Evolutionary conservation across 2,329 filamentous ascomycete genomes (phyloP), one percentile per base, ranked within the genome.

Genomic region (Westerdykella sp.): DNA sequence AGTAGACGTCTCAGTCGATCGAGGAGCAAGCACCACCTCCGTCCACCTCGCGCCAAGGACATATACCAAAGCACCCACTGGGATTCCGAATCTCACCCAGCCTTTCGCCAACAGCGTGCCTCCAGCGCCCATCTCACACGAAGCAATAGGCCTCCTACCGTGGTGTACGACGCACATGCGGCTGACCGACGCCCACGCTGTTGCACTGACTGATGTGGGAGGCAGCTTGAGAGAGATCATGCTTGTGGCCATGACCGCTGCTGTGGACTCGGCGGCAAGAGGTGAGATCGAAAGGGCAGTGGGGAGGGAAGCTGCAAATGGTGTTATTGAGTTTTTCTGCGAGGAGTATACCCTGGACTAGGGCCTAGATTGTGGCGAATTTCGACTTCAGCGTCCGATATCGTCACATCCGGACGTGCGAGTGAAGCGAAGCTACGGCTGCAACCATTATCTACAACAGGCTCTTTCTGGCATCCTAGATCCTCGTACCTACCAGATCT

Each of bases 221-320:
- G 61, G 58, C 1, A 64, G 53, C 36, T 40, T 67, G 32, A 51
- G 43, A 22, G 65, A 67, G 40, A 42, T 67, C n/a, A 56, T 55
- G 6, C 31, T 60, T 5, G 45, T 64, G 14, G 57, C 60, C 2
- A 43, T 65, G 34, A 25, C 47, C 3, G 59, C 58, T 15, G 38
- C 41, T 9, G 42, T 48, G 7, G 57, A 59, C 23, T 51, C 42
- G 6, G 41, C 45, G 35, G 39, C 42, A 21, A 43, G 37, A 18
- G 50, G 15, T 31, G 38, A 37, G 10, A 35, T 66, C n/a, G 48
- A 51, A 34, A 22, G 30, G 9, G 53, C 57, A 6, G 43, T 67
- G 16, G 65, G 61, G 1, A 22, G 7, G 9, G 46, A 54, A 22
- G 47, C 37, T 21, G 50, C 57, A 13, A 18, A 23, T 6, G 48